Evolutionary conservation across 2,329 filamentous ascomycete genomes (phyloP).

Genomic region (Nemania abortiva): DNA sequence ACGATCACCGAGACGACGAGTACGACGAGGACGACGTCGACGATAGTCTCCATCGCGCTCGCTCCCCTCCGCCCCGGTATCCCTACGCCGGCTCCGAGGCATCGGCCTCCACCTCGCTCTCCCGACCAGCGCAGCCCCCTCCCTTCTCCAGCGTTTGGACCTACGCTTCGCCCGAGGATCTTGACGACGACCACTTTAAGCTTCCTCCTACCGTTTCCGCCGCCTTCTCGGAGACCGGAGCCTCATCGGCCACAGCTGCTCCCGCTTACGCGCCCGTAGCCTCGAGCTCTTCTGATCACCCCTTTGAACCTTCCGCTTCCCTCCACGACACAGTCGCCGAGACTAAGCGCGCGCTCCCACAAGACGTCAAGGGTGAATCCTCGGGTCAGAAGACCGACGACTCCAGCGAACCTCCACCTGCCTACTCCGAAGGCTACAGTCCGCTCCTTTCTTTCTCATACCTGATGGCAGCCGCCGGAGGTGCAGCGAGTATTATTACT

Average conservation of each 20-base stretch:
- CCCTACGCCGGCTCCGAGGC: constrained; percentile 70
- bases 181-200: constrained; percentile 49
- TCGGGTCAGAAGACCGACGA: constrained; percentile 80
- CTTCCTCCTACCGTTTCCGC: constrained; percentile 44
- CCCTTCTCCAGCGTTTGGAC: constrained; percentile 72
- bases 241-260: constrained; percentile 58
- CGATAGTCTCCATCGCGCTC: constrained; percentile 53
- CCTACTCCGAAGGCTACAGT: constrained; percentile 94
- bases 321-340: constrained; percentile 72
- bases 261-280: constrained; percentile 67
- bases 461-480: constrained; percentile 97
- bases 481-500: constrained; percentile 98
- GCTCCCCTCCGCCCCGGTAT: constrained; percentile 71
- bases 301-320: constrained; percentile 53
- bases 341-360: constrained; percentile 86
- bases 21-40: constrained; percentile 16
- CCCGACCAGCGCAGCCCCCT: constrained; percentile 61
- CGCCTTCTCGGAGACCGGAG: constrained; percentile 50
- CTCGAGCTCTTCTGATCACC: constrained; percentile 55
- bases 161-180: constrained; percentile 48
- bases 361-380: constrained; percentile 81
- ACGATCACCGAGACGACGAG: constrained; percentile 28
- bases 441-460: constrained; percentile 93
- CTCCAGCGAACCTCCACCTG: constrained; percentile 86
- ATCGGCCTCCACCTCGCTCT: constrained; percentile 59